These are phyloP conservation scores for Vitis amurensis DNA, from an alignment of 164 flowering plant species.

Conservation along the genomic window DNA sequence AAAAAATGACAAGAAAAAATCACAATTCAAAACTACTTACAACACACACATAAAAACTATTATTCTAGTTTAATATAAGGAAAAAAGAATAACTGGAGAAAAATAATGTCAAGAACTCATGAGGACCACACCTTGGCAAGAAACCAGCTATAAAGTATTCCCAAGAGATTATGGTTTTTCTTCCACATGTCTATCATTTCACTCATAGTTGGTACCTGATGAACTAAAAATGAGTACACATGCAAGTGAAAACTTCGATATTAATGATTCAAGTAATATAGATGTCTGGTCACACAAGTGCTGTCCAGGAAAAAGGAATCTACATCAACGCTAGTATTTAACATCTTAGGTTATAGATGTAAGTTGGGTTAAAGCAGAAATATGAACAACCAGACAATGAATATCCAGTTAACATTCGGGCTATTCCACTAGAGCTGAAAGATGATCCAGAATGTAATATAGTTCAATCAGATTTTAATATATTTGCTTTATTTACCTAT, in stretches of 20 bases:
- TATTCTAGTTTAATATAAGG: too few species aligned
- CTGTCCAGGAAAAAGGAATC: not conserved
- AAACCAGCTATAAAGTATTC: slow-evolving; percentile 87
- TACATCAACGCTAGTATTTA: too few species aligned
- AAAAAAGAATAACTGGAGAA: not conserved
- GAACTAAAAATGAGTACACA: slow-evolving; percentile 12
- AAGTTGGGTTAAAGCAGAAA: too few species aligned
- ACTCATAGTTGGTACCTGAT: slow-evolving; percentile 76
- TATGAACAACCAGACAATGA: too few species aligned
- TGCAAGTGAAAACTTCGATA: not conserved
- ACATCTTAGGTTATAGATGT: too few species aligned
- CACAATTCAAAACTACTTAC: not conserved
- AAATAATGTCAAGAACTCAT: not conserved
- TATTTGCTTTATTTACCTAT: too few species aligned
- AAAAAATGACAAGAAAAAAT: slow-evolving; percentile 2
- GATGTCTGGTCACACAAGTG: not conserved
- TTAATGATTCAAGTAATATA: not conserved
- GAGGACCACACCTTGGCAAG: slow-evolving; percentile 77
- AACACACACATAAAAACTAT: too few species aligned
- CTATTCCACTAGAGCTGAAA: not conserved
- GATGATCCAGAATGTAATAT: not conserved
- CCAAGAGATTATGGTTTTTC: slow-evolving; percentile 74
- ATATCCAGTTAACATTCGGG: not conserved
- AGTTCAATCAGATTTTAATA: not conserved
- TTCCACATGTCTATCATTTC: slow-evolving; percentile 91